Percentiles rank a stretch among this genome's conserved stretches.
Evolutionary conservation across 306 rosid genomes (phyloP).

Genomic region (Begonia peltatifolia): DNA sequence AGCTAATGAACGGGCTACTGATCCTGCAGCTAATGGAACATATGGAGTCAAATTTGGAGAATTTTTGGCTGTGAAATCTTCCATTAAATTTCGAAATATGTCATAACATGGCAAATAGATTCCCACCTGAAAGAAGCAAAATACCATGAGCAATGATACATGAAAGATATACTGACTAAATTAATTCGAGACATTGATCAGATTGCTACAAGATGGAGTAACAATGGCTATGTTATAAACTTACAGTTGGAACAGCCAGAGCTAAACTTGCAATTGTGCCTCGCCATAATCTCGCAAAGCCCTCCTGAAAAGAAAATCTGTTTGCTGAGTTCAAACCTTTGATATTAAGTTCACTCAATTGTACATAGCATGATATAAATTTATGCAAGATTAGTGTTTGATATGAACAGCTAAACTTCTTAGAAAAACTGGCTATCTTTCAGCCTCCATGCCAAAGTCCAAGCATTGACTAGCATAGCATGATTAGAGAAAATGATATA

Average conservation of each 20-base stretch:
- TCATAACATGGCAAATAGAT: constrained; percentile 97
- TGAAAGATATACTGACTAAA: background rate
- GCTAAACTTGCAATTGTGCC: constrained; percentile 89
- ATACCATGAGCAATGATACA: constrained; percentile 17
- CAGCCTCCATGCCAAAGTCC: no score
- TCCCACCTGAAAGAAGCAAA: constrained; percentile 54
- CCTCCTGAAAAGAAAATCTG: constrained; percentile 70
- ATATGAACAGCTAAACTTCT: background rate
- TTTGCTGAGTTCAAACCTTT: constrained; percentile 21
- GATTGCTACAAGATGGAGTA: constrained; percentile 1
- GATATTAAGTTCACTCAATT: constrained; percentile 1
- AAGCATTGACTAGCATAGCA: no score
- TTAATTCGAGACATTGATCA: background rate
- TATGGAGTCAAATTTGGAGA: constrained; percentile 67
- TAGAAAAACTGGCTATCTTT: no score
- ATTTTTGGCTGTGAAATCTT: constrained; percentile 42
- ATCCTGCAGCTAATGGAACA: constrained; percentile 88
- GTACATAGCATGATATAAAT: no score
- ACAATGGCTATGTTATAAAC: constrained; percentile 11
- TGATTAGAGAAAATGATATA: no score
- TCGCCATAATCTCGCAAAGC: constrained; percentile 73
- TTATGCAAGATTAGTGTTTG: background rate
- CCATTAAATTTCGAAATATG: constrained; percentile 62
- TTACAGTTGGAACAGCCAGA: constrained; percentile 92
- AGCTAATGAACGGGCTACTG: constrained; percentile 83